Conservation (phyloP, 495 filamentous ascomycete species). For the Annulohypoxylon moriforme region DNA sequence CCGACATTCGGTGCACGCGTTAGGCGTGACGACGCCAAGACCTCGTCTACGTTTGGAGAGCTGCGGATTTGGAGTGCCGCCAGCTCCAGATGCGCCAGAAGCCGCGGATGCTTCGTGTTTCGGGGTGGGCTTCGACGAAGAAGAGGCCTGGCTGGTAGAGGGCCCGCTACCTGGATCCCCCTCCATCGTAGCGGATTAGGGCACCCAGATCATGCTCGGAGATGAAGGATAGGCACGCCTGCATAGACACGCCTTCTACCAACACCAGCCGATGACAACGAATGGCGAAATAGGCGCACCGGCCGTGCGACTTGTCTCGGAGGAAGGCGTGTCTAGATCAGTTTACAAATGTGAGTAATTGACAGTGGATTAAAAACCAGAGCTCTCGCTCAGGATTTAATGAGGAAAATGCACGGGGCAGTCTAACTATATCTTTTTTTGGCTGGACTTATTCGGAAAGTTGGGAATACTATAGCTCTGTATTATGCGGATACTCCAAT, state of each 20-base stretch:
- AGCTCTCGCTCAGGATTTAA: conserved; percentile 1
- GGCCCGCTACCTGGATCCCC: conserved; percentile 42
- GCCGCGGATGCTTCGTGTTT: conserved; percentile 37
- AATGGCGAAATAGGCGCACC: conserved; percentile 2
- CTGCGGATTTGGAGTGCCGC: conserved; percentile 24
- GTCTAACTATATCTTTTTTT: not conserved
- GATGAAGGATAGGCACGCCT: not conserved
- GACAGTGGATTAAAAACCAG: not conserved
- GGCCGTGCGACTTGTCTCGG: not conserved
- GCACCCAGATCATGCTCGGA: conserved; percentile 35
- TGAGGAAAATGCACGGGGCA: conserved; percentile 22
- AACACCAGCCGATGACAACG: not conserved
- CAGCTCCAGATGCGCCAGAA: conserved; percentile 25
- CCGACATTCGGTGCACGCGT: conserved; percentile 67
- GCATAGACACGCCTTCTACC: conserved; percentile 17
- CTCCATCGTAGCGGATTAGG: conserved; percentile 43
- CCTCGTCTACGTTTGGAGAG: conserved; percentile 61
- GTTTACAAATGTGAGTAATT: not conserved
- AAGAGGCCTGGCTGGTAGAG: conserved; percentile 43
- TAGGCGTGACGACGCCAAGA: conserved; percentile 64
- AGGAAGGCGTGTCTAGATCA: conserved; percentile 9
- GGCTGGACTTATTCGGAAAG: not conserved
- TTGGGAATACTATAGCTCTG: not conserved
- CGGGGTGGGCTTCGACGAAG: conserved; percentile 43
- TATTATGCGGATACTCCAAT: not conserved